These are phyloP conservation scores for Aspergillus calidoustus DNA, from an alignment of 2,329 filamentous ascomycete species.

Conservation along the genomic window DNA sequence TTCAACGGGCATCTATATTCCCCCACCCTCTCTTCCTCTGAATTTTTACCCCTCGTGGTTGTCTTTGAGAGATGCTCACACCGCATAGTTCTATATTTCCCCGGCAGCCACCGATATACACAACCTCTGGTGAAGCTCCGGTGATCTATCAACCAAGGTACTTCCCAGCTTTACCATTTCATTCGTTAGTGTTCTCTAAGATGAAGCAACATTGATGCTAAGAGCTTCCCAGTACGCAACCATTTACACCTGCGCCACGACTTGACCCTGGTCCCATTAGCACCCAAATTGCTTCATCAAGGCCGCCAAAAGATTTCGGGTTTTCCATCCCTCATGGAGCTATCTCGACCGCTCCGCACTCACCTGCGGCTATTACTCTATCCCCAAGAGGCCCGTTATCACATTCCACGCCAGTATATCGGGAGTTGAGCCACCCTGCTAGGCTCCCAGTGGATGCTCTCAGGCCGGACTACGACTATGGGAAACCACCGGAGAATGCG, in stretches of 20 bases:
- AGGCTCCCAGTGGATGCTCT: conserved; percentile 37
- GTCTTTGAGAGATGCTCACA: conserved; percentile 30
- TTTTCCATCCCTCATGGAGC: conserved; percentile 36
- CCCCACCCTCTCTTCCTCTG: conserved; percentile 3
- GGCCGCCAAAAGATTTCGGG: conserved; percentile 35
- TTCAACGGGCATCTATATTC: conserved; percentile 22
- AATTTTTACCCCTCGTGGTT: not conserved
- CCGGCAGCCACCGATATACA: conserved; percentile 37
- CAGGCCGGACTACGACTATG: conserved; percentile 39
- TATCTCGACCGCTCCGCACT: conserved; percentile 33
- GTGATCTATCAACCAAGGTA: conserved; percentile 47
- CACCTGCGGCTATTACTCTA: conserved; percentile 35
- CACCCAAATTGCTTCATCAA: conserved; percentile 29
- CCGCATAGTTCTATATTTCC: conserved; percentile 31
- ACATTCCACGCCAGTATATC: conserved; percentile 35
- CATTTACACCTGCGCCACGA: conserved; percentile 33
- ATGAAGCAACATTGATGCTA: conserved; percentile 21
- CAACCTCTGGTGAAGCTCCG: conserved; percentile 32
- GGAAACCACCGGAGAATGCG: conserved; percentile 37
- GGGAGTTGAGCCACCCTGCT: conserved; percentile 40
- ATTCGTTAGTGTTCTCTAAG: conserved; percentile 5
- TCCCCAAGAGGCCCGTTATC: conserved; percentile 37
- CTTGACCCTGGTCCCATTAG: conserved; percentile 36
- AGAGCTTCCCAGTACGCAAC: conserved; percentile 35
- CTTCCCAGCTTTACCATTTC: conserved; percentile 10